Base-by-base conservation (phyloP, 2,329 filamentous ascomycete genomes). In the Aspergillus fructus region DNA sequence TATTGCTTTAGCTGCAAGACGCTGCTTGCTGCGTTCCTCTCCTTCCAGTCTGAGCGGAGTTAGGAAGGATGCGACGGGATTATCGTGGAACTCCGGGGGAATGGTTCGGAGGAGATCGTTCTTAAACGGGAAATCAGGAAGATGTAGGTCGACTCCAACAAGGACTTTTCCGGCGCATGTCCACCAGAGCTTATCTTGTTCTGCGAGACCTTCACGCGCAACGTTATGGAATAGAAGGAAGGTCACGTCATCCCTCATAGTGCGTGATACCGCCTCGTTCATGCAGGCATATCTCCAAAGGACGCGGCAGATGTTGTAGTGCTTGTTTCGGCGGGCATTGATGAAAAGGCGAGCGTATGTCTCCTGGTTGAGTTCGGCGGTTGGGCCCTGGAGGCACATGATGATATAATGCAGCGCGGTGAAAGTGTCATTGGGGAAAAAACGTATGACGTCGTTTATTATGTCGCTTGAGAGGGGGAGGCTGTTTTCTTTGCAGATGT, bases 281-380 rank as follows among this genome's bases (percentile, higher is more conserved):
- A 80, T 68, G 60, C 79, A 81, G 5, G 78, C 76, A 65, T 79
- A 79, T 59, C 70, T 69, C 79, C 79, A 82, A 5, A 81, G 59
- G 8, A 81, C 76, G 11, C 75, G 75, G 50, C 74, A 76, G 11
- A 77, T 64, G 53, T 80, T 81, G 59, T 75, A 76, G 37, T 67
- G 62, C 21, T 66, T 66, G 45, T 58, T 59, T 19, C 66, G 66
- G 70, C 72, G 78, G 6, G 77, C 78, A n/a, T 72, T 63, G 17
- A 71, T 56, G 52, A 81, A 81, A 15, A 82, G 67, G 13, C 66
- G 63, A 27, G 75, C 68, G 58, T 71, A 75, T 1, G 68, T 72
- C 4, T 62, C 45, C 5, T 56, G 40, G 15, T 68, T 53, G 34
- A 71, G 41, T 17, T 52, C 55, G 46, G 66, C 63, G 13, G 42